Evolutionary conservation across 2,329 filamentous ascomycete species (phyloP).

Genomic region (Fusarium lyarnte): DNA sequence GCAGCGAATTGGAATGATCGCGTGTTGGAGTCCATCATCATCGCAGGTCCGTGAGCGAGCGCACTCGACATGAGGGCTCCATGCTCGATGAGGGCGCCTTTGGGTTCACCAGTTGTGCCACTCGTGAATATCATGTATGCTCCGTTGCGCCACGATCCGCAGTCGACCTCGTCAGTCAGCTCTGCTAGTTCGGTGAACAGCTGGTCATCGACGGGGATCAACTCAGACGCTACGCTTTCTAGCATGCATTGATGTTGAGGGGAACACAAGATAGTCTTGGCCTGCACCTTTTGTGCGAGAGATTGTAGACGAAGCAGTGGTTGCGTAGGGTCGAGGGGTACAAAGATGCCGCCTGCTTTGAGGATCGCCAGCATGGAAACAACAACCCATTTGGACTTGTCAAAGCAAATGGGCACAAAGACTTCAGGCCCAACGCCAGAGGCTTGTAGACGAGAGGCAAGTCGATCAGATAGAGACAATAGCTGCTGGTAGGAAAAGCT

Average conservation of each 20-base stretch:
- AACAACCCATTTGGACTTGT: slow-evolving; percentile 44
- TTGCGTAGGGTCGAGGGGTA: slow-evolving; percentile 37
- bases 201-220: slow-evolving; percentile 30
- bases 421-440: slow-evolving; percentile 40
- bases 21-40: slow-evolving; percentile 39
- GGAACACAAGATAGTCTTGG: slow-evolving; percentile 33
- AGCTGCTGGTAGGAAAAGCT: slow-evolving; percentile 53
- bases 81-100: slow-evolving; percentile 37
- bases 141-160: slow-evolving; percentile 17
- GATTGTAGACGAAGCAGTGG: slow-evolving; percentile 26
- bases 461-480: slow-evolving; percentile 49
- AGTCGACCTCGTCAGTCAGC: neutral
- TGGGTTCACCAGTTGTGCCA: slow-evolving; percentile 31
- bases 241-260: slow-evolving; percentile 30
- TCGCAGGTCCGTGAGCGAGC: slow-evolving; percentile 29
- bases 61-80: slow-evolving; percentile 31
- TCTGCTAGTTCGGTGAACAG: slow-evolving; percentile 12
- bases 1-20: slow-evolving; percentile 49
- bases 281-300: slow-evolving; percentile 27
- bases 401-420: slow-evolving; percentile 43
- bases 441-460: slow-evolving; percentile 43
- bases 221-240: slow-evolving; percentile 8
- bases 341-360: slow-evolving; percentile 41
- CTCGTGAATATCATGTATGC: slow-evolving; percentile 40
- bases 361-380: slow-evolving; percentile 43